A percentile compares a stretch with the other conserved stretches of the same genome.
These are phyloP conservation scores for Talaromyces sp. DNA, from an alignment of 2,329 filamentous ascomycete genomes.

Conservation along the genomic window DNA sequence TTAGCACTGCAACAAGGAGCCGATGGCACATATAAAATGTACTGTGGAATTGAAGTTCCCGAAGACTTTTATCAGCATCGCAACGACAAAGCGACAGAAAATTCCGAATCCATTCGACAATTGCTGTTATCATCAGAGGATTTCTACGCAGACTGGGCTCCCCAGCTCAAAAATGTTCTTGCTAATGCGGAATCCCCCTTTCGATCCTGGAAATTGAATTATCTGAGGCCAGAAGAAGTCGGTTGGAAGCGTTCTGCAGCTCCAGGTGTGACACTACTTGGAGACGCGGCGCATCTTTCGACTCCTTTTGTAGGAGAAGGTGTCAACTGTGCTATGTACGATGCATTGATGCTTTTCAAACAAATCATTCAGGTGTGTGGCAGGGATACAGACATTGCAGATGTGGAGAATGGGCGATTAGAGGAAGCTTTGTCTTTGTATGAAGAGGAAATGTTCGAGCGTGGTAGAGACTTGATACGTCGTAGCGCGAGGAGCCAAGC, in stretches of 20 bases:
- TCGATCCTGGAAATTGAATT: constrained; percentile 4
- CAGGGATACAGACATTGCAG: neutral
- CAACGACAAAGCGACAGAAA: neutral
- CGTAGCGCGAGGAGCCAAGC: constrained; percentile 4
- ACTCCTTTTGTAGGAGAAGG: constrained; percentile 25
- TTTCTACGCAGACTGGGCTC: constrained; percentile 7
- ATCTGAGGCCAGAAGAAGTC: constrained; percentile 5
- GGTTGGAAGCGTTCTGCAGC: constrained; percentile 2
- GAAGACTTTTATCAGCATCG: constrained; percentile 5
- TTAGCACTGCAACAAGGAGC: constrained; percentile 5
- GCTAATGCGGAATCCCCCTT: constrained; percentile 7
- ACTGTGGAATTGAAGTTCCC: constrained; percentile 2
- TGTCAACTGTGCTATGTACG: constrained; percentile 17
- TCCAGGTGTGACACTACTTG: constrained; percentile 31
- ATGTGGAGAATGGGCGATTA: neutral
- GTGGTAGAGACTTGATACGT: constrained; percentile 7
- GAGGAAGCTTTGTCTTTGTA: constrained; percentile 7
- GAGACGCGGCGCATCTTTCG: constrained; percentile 33
- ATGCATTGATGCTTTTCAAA: constrained; percentile 1
- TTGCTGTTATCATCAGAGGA: constrained; percentile 7
- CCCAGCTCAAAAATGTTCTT: neutral
- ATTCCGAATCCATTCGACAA: constrained; percentile 3
- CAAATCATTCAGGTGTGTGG: neutral
- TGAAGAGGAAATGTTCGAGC: constrained; percentile 11
- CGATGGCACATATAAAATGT: constrained; percentile 9